Evolutionary conservation across 768 basidiomycete species (phyloP), one percentile per base, ranked within the genome.

Genomic region (Gloeophyllum trabeum): DNA sequence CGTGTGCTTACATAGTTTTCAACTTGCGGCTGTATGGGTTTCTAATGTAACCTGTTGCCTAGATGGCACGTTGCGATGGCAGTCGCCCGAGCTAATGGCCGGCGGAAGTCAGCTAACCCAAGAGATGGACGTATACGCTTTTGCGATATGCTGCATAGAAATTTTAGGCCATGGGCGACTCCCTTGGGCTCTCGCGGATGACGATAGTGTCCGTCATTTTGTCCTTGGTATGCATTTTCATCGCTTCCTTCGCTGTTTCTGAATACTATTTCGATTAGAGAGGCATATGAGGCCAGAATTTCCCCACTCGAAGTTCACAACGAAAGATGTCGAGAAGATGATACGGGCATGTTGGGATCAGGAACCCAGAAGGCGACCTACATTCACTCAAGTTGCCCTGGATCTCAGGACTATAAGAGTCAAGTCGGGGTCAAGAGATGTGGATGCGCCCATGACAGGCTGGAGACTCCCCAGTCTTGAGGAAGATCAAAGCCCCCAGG

Each of bases 11-110:
- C n/a, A n/a, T n/a, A n/a, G n/a, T n/a, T n/a, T n/a, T n/a, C n/a
- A n/a, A n/a, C n/a, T n/a, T n/a, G n/a, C n/a, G n/a, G n/a, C 19
- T 21, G 45, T 22, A 39, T 20, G n/a, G 13, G 39, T 26, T n/a
- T 14, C 37, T 48, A 19, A 25, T 37, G 51, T 21, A 21, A 13
- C 19, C 12, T 41, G 24, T 21, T 41, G 3, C n/a, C n/a, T 42
- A 79, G 76, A 68, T 51, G 88, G 78, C 2, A 79, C 77, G 0
- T 45, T 66, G 28, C 51, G 66, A 2, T 70, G 67, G 66, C 62
- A 63, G 43, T 58, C 64, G 7, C 66, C 67, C 1, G 64, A 69
- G 48, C 48, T 66, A 19, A 54, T 67, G 49, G 43, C 48, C 4
- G 67, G 66, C 14, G 43, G 48, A 13, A 52, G 60, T 20, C 42